Conservation (phyloP, 768 basidiomycete species). For the Boletus pseudo-olivaceus region DNA sequence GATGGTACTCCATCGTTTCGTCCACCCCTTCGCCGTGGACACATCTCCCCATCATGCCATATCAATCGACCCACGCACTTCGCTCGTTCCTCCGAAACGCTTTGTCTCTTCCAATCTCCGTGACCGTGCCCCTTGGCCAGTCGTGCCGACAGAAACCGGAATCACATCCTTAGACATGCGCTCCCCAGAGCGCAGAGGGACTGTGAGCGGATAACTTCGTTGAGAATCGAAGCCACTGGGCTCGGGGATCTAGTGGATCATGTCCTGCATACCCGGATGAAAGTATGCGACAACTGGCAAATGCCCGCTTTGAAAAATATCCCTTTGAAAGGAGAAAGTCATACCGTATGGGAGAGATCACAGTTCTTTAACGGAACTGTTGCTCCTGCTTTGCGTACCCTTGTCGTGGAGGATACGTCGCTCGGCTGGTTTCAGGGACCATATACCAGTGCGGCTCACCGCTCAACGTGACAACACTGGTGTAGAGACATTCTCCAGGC, state of each 20-base stretch:
- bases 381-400: neutral
- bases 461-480: neutral
- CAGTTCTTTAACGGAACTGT: neutral
- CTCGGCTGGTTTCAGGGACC: neutral
- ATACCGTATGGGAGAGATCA: neutral
- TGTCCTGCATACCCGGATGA: neutral
- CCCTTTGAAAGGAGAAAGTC: neutral
- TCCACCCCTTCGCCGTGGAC: neutral
- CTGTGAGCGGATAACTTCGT: neutral
- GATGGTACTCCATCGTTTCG: neutral
- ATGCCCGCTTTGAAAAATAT: neutral
- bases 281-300: neutral
- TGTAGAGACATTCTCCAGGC: neutral
- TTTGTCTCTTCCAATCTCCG: neutral
- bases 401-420: neutral
- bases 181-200: neutral
- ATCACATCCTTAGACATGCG: neutral
- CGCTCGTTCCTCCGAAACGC: neutral
- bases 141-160: neutral
- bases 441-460: neutral
- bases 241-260: neutral
- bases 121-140: neutral
- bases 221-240: neutral
- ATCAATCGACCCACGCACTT: neutral
- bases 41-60: neutral